A percentile compares a stretch with the other conserved stretches of the same genome.
Conservation (phyloP, 2,329 filamentous ascomycete species). For the Colletotrichum sp. region DNA sequence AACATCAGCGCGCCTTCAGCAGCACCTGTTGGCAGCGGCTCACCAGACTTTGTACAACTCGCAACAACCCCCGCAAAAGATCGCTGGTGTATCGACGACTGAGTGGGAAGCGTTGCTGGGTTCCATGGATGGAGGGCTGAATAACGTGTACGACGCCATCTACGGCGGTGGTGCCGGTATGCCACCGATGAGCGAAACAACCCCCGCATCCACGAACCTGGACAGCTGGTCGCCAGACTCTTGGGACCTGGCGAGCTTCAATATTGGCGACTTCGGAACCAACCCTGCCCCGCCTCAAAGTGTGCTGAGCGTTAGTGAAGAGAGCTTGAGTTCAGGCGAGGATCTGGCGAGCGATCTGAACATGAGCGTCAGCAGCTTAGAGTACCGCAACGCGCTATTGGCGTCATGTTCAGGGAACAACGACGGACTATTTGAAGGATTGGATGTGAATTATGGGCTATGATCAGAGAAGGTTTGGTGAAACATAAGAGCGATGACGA, state of each 20-base stretch:
- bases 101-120: conserved; percentile 87
- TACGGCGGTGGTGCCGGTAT: conserved; percentile 69
- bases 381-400: conserved; percentile 36
- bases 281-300: conserved; percentile 53
- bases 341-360: conserved; percentile 39
- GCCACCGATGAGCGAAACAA: conserved; percentile 48
- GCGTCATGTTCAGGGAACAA: conserved; percentile 20
- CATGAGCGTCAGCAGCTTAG: conserved; percentile 38
- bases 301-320: conserved; percentile 61
- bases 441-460: conserved; percentile 45
- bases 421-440: conserved; percentile 39
- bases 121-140: conserved; percentile 78
- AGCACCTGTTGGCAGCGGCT: conserved; percentile 15
- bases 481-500: neutral
- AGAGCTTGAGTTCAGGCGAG: conserved; percentile 62
- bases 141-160: conserved; percentile 85
- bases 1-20: conserved; percentile 46
- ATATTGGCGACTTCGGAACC: conserved; percentile 51
- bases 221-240: conserved; percentile 62
- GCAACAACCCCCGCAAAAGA: conserved; percentile 42
- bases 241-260: conserved; percentile 60
- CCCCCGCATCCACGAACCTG: conserved; percentile 40
- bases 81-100: conserved; percentile 58
- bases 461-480: conserved; percentile 25
- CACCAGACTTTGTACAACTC: conserved; percentile 36